A percentile compares a stretch with the other conserved stretches of the same genome.
Conservation (phyloP, 2,329 filamentous ascomycete genomes). For the Diaporthe australafricana region DNA sequence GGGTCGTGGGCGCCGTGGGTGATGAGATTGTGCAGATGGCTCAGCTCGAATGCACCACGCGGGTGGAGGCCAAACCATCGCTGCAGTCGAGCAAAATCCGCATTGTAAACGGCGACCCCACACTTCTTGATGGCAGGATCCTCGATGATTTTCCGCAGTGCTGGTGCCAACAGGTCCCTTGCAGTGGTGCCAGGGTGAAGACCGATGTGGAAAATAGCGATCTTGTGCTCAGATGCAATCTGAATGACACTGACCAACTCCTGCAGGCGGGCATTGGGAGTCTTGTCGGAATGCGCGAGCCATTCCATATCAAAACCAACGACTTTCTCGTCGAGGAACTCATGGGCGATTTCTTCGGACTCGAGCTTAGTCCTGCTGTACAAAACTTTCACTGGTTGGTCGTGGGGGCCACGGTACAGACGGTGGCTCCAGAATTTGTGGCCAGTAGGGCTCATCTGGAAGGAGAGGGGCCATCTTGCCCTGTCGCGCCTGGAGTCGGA, state of each 20-base stretch:
- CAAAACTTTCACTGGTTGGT: slow-evolving; percentile 72
- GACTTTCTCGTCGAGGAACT: slow-evolving; percentile 76
- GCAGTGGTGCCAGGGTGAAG: slow-evolving; percentile 57
- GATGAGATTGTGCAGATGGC: slow-evolving; percentile 82
- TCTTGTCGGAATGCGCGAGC: slow-evolving; percentile 61
- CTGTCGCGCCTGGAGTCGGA: background rate
- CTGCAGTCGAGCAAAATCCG: slow-evolving; percentile 75
- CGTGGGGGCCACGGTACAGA: slow-evolving; percentile 69
- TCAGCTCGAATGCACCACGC: slow-evolving; percentile 81
- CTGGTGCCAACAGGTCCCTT: slow-evolving; percentile 73
- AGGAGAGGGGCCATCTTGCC: slow-evolving; percentile 41
- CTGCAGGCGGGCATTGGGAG: slow-evolving; percentile 60
- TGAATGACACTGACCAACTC: slow-evolving; percentile 85
- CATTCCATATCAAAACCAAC: slow-evolving; percentile 95
- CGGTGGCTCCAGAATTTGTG: slow-evolving; percentile 73
- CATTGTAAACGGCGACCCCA: slow-evolving; percentile 77
- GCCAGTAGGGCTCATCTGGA: slow-evolving; percentile 29
- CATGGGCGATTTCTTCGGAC: slow-evolving; percentile 74
- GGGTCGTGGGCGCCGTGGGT: slow-evolving; percentile 73
- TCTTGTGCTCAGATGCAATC: slow-evolving; percentile 79
- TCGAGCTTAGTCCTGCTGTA: slow-evolving; percentile 79
- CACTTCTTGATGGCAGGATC: slow-evolving; percentile 76
- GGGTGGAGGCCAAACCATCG: slow-evolving; percentile 73
- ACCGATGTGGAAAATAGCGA: slow-evolving; percentile 86
- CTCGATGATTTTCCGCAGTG: slow-evolving; percentile 79